Percentiles rank a stretch among this genome's conserved stretches.
Conservation (phyloP, 2,329 filamentous ascomycete species). For the Penicillium psychrosexuale region DNA sequence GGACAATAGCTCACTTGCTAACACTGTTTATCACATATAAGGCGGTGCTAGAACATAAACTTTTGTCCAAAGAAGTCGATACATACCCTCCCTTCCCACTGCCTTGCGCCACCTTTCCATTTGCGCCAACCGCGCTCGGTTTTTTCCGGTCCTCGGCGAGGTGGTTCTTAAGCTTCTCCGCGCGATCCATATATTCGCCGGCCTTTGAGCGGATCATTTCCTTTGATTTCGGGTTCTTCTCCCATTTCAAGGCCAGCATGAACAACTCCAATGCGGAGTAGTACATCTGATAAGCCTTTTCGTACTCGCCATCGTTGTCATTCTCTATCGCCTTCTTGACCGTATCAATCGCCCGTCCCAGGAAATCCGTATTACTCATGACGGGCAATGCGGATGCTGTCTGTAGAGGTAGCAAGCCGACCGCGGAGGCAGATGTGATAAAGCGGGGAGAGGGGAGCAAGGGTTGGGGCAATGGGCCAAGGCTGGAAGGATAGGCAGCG, state of each 20-base stretch:
- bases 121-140: constrained; percentile 51
- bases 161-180: constrained; percentile 95
- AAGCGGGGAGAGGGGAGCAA: constrained; percentile 20
- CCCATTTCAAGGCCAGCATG: constrained; percentile 99
- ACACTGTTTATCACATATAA: not conserved
- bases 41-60: not conserved
- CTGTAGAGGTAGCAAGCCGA: constrained; percentile 17
- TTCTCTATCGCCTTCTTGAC: constrained; percentile 97
- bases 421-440: constrained; percentile 19
- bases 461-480: constrained; percentile 9
- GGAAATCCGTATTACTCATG: constrained; percentile 97
- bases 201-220: constrained; percentile 96
- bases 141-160: constrained; percentile 59
- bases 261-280: constrained; percentile 95
- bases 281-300: constrained; percentile 94
- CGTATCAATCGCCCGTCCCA: constrained; percentile 91
- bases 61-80: not conserved
- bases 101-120: constrained; percentile 51
- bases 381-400: constrained; percentile 30
- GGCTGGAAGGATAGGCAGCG: constrained; percentile 12
- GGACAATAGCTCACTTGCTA: not conserved
- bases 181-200: constrained; percentile 95
- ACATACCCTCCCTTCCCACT: constrained; percentile 56
- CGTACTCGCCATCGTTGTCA: constrained; percentile 93
- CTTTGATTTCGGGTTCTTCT: constrained; percentile 96